phyloP scores from a whole-genome alignment of 1,284 basidiomycete species.

The Heterobasidion occidentale region DNA sequence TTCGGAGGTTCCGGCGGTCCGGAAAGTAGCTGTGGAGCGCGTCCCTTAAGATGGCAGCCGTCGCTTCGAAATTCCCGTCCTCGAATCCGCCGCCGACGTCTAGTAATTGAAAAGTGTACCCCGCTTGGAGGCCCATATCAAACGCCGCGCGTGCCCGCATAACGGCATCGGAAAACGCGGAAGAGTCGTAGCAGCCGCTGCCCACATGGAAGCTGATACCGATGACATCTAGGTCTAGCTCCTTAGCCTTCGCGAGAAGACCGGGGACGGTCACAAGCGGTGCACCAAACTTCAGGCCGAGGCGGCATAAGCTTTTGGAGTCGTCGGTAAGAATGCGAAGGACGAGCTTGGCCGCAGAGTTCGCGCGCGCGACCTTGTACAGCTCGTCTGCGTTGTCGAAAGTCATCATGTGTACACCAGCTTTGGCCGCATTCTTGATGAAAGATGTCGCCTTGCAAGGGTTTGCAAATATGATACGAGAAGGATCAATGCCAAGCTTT shows the following conservation, averaged over 20 bases:
- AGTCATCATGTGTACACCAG: conserved; percentile 89
- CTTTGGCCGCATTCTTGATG: conserved; percentile 75
- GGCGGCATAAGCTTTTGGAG: conserved; percentile 87
- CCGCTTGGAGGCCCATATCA: conserved; percentile 78
- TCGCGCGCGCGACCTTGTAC: conserved; percentile 85
- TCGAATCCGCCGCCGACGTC: conserved; percentile 98
- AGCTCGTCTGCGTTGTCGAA: conserved; percentile 98
- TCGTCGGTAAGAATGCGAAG: conserved; percentile 97
- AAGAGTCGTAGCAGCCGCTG: conserved; percentile 91
- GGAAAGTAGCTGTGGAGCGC: conserved; percentile 86
- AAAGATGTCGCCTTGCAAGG: conserved; percentile 97
- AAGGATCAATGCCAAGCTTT: conserved; percentile 63
- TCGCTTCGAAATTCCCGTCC: conserved; percentile 79
- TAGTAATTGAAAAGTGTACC: conserved; percentile 80
- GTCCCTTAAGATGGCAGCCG: conserved; percentile 65
- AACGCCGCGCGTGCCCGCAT: conserved; percentile 79
- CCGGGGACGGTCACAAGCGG: conserved; percentile 77
- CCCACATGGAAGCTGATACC: conserved; percentile 99
- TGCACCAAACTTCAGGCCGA: conserved; percentile 97
- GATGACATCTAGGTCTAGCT: conserved; percentile 81
- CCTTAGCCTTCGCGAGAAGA: conserved; percentile 74
- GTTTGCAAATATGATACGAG: conserved; percentile 95
- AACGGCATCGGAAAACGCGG: conserved; percentile 87
- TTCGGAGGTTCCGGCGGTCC: conserved; percentile 62
- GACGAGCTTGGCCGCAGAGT: conserved; percentile 83